phyloP scores from a whole-genome alignment of 768 basidiomycete species.

The Suillus hirtellus region DNA sequence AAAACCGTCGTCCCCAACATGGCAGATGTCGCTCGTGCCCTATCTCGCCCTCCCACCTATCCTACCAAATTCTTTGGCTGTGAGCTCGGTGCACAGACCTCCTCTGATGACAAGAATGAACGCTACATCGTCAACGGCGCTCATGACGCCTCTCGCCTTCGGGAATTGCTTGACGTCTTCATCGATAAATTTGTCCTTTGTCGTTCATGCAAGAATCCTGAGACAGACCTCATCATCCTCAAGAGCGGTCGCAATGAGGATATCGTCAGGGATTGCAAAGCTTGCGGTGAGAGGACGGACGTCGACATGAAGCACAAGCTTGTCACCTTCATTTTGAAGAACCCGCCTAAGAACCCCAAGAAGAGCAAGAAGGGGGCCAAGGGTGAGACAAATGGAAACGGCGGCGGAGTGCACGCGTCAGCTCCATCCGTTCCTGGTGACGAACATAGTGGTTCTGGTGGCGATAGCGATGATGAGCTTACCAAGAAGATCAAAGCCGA shows the following conservation, averaged over 20 bases:
- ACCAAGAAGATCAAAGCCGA: conserved; percentile 91
- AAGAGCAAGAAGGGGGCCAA: conserved; percentile 47
- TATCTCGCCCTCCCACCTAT: conserved; percentile 93
- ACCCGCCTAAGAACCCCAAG: conserved; percentile 88
- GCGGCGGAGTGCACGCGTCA: conserved; percentile 42
- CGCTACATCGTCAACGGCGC: conserved; percentile 99
- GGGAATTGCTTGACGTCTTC: conserved; percentile 94
- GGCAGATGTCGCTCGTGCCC: conserved; percentile 94
- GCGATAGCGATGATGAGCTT: conserved; percentile 83
- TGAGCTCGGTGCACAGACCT: conserved; percentile 97
- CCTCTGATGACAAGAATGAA: conserved; percentile 95
- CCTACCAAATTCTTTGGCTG: conserved; percentile 99
- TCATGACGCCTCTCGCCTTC: conserved; percentile 86
- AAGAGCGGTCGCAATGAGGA: conserved; percentile 79
- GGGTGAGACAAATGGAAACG: conserved; percentile 47
- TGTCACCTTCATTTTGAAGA: conserved; percentile 94
- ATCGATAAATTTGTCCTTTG: conserved; percentile 99
- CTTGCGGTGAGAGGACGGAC: conserved; percentile 89
- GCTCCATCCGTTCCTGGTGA: conserved; percentile 41
- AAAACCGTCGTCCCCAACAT: conserved; percentile 99
- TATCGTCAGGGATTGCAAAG: conserved; percentile 96
- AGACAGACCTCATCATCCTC: conserved; percentile 92
- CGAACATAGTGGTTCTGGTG: conserved; percentile 31
- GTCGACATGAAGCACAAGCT: conserved; percentile 98
- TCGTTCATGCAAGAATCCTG: conserved; percentile 97